Evolutionary conservation across 495 filamentous ascomycete species (phyloP), one percentile per base, ranked within the genome.

Genomic region (Lentithecium fluviatile): DNA sequence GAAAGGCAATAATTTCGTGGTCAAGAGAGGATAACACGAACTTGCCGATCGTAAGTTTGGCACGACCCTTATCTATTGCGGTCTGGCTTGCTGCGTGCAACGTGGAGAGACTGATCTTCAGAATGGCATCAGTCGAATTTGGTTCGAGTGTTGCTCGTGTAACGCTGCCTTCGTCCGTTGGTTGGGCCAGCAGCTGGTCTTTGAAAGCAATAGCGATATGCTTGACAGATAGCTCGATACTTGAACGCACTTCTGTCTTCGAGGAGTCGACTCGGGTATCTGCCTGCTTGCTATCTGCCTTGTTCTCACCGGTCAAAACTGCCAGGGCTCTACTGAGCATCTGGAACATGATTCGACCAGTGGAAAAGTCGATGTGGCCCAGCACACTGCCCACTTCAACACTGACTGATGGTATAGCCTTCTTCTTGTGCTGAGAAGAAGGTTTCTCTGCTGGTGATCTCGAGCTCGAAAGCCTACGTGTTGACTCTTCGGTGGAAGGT

Each of bases 1-100:
- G 80, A 26, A 82, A 83, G 25, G 92, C 66, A 19, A 80, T 79
- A 7, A 96, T 75, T 58, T 95, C 89, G 48, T 81, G 76, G 29
- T 85, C 83, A 15, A 77, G 66, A 43, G 47, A 90, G 8, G 88
- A 89, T 53, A 96, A 83, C 0, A 70, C 75, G 67, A 95, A 86
- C 59, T 85, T 90, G 40, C 84, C 79, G 2, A 93, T 67, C 69
- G 77, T 32, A 51, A 64, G 40, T 58, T 62, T 40, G 5, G 56
- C 15, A 52, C 67, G 26, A 63, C 56, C 3, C 52, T 62, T 21
- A 69, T 58, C 20, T 19, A 11, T 43, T n/a, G 37, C 38, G 19
- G 6, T 58, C 48, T 58, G 60, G 17, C 34, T 52, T 15, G 56
- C 52, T 4, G 47, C 19, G 1, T 54, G 50, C 12, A 64, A 26